phyloP scores from a whole-genome alignment of 2,329 filamentous ascomycete species.

The Thielaviopsis ethacetica region DNA sequence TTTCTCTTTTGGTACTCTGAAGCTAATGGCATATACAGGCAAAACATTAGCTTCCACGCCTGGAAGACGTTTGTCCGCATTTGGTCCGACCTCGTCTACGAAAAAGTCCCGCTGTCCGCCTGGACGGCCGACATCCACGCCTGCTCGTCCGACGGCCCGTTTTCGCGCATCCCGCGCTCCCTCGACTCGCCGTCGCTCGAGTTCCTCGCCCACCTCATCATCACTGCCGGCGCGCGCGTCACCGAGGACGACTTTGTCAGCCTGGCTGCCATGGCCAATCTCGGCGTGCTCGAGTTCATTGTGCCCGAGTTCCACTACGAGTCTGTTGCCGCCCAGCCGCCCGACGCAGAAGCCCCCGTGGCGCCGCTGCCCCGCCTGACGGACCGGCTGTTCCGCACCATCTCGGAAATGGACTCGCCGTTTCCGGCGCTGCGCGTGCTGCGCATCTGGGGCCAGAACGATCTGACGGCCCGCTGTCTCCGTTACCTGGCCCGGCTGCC shows the following conservation, averaged over 20 bases:
- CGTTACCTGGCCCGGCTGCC: slow-evolving; percentile 27
- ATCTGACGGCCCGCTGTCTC: slow-evolving; percentile 25
- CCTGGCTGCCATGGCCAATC: slow-evolving; percentile 27
- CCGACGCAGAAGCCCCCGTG: slow-evolving; percentile 14
- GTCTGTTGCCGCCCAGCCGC: not conserved
- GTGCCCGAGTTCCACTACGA: slow-evolving; percentile 17
- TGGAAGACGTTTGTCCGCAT: slow-evolving; percentile 2
- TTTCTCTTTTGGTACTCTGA: not conserved
- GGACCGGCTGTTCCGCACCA: slow-evolving; percentile 30
- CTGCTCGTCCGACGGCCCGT: slow-evolving; percentile 3
- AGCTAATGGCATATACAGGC: not conserved
- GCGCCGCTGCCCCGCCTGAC: slow-evolving; percentile 22
- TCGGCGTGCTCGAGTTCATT: slow-evolving; percentile 31
- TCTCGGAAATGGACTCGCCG: slow-evolving; percentile 24
- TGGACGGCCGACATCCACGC: slow-evolving; percentile 6
- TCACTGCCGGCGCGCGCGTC: slow-evolving; percentile 23
- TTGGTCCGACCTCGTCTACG: not conserved
- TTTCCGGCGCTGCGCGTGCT: slow-evolving; percentile 33
- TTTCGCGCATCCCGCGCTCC: not conserved
- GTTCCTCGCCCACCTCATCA: slow-evolving; percentile 26
- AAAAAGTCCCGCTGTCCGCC: not conserved
- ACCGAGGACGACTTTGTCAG: slow-evolving; percentile 23
- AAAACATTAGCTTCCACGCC: slow-evolving; percentile 2
- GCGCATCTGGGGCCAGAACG: slow-evolving; percentile 25
- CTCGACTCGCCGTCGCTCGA: slow-evolving; percentile 18